phyloP scores from a whole-genome alignment of 192 early-diverging fungal genomes.

The Backusella sp. region DNA sequence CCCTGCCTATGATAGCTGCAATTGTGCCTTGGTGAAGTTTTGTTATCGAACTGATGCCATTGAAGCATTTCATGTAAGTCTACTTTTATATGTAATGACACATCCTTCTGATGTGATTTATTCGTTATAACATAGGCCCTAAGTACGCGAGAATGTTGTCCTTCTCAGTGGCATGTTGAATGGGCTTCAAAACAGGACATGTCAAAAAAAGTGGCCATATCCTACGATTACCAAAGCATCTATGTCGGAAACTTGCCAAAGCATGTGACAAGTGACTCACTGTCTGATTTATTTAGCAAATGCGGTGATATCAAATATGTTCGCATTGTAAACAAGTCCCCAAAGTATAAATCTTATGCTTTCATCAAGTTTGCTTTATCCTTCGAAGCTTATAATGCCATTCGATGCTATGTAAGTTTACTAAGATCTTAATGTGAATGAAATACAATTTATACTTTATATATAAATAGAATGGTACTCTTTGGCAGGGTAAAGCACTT shows the following conservation, averaged over 20 bases:
- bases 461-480: neutral
- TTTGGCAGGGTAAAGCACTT: neutral
- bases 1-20: conserved; percentile 39
- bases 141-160: neutral
- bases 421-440: neutral
- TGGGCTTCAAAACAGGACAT: conserved; percentile 54
- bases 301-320: conserved; percentile 57
- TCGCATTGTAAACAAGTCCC: conserved; percentile 40
- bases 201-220: neutral
- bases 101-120: too few species aligned
- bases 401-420: conserved; percentile 49
- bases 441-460: neutral
- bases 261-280: conserved; percentile 39
- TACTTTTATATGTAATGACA: neutral
- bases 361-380: conserved; percentile 62
- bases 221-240: conserved; percentile 53
- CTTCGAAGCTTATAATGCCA: conserved; percentile 43
- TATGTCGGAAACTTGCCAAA: conserved; percentile 64
- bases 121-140: neutral
- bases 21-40: conserved; percentile 66
- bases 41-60: conserved; percentile 73
- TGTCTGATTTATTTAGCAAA: conserved; percentile 49
- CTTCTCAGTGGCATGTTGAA: conserved; percentile 52
- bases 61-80: conserved; percentile 54
- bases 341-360: conserved; percentile 53